Percentiles rank a stretch among this genome's conserved stretches.
Conservation (phyloP, 2,329 filamentous ascomycete genomes). For the Ascochyta clinopodiicola region DNA sequence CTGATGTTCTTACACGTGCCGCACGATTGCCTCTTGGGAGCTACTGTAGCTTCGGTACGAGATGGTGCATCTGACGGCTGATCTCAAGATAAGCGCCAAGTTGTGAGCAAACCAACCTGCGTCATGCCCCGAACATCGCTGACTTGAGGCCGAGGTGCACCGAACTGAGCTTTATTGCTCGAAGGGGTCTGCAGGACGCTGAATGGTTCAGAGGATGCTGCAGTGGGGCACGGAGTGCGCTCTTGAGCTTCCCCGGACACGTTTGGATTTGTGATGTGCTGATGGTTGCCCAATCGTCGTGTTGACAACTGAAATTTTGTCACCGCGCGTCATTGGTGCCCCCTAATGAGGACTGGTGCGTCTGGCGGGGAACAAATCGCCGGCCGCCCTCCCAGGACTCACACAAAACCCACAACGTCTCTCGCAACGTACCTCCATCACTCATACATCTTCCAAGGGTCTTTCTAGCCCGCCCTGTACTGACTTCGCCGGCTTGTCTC, state of each 20-base stretch:
- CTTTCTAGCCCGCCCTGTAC: slow-evolving; percentile 31
- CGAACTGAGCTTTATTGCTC: slow-evolving; percentile 10
- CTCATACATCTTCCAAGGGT: slow-evolving; percentile 28
- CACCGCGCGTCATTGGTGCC: slow-evolving; percentile 23
- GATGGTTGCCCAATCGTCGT: slow-evolving; percentile 24
- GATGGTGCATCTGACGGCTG: slow-evolving; percentile 3
- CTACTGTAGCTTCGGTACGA: slow-evolving; percentile 1
- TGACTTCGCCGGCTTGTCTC: slow-evolving; percentile 33
- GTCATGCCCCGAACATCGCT: slow-evolving; percentile 10
- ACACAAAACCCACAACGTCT: slow-evolving; percentile 22
- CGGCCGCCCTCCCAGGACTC: slow-evolving; percentile 22
- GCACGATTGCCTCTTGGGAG: slow-evolving; percentile 6
- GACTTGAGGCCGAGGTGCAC: slow-evolving; percentile 11
- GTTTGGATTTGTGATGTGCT: slow-evolving; percentile 10
- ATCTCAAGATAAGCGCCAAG: slow-evolving; percentile 11
- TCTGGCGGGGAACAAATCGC: slow-evolving; percentile 9
- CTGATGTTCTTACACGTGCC: not conserved
- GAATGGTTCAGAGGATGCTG: slow-evolving; percentile 12
- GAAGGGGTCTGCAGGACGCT: slow-evolving; percentile 6
- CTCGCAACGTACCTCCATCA: slow-evolving; percentile 10
- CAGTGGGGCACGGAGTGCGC: slow-evolving; percentile 16
- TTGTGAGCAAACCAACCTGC: slow-evolving; percentile 16
- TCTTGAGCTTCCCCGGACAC: slow-evolving; percentile 15
- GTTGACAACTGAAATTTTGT: slow-evolving; percentile 19
- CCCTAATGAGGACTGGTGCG: slow-evolving; percentile 1